Evolutionary conservation across 106 monocot genomes (phyloP).

Genomic region (Acorus calamus): DNA sequence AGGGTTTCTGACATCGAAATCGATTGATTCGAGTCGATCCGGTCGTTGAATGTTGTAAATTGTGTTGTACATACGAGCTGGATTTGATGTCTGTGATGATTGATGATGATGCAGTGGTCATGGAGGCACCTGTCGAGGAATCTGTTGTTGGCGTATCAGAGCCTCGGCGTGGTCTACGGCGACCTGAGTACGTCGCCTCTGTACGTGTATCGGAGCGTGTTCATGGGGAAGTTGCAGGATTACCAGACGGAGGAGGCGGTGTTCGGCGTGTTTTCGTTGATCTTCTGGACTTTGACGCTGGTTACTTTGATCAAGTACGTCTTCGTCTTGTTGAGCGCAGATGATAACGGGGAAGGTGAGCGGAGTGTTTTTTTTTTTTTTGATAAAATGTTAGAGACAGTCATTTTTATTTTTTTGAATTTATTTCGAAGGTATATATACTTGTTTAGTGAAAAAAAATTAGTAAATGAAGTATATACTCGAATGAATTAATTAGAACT

Average conservation of each 20-base stretch:
- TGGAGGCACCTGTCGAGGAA: no score
- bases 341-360: conserved; percentile 97
- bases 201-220: conserved; percentile 73
- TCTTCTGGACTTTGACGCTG: conserved; percentile 88
- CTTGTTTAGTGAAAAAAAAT: no score
- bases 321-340: conserved; percentile 59
- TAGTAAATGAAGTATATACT: no score
- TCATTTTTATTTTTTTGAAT: conserved; percentile 2
- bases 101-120: no score
- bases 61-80: no score
- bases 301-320: conserved; percentile 82
- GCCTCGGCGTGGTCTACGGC: conserved; percentile 93
- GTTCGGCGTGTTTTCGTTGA: conserved; percentile 70
- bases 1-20: no score
- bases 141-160: conserved; percentile 83
- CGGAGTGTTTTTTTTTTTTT: not conserved
- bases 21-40: no score
- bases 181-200: conserved; percentile 88
- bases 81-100: no score
- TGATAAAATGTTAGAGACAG: not conserved
- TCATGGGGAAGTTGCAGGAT: conserved; percentile 45
- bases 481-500: no score
- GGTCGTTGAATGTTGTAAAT: no score
- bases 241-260: conserved; percentile 68
- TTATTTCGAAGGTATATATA: not conserved